Evolutionary conservation across 177 flowering plant species (phyloP).

Genomic region (Vitis hybrid): DNA sequence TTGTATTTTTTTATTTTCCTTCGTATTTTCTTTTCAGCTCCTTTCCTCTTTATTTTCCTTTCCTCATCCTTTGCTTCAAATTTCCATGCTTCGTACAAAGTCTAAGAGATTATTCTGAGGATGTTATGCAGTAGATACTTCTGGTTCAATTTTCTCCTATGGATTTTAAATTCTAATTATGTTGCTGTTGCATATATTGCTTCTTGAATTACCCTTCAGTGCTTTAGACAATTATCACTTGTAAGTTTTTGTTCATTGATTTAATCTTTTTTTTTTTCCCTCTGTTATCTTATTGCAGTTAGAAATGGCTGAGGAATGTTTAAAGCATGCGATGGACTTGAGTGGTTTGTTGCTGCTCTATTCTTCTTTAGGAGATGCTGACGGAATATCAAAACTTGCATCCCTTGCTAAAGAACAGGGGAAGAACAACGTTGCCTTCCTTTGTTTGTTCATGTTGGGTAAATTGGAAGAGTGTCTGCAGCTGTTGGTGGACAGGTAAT

Average conservation of each 20-base stretch:
- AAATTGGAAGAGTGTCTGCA: conserved; percentile 93
- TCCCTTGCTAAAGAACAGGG: conserved; percentile 90
- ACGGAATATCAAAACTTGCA: conserved; percentile 75
- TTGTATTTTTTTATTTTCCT: too few species aligned
- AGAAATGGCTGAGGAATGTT: conserved; percentile 92
- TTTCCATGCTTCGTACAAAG: too few species aligned
- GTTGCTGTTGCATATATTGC: not conserved
- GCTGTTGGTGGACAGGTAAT: conserved; percentile 86
- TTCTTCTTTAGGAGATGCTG: conserved; percentile 91
- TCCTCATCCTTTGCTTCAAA: too few species aligned
- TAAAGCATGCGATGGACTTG: conserved; percentile 78
- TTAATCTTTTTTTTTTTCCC: not conserved
- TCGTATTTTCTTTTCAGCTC: too few species aligned
- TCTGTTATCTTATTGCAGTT: conserved; percentile 49
- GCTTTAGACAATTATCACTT: too few species aligned
- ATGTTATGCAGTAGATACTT: too few species aligned
- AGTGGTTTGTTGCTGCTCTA: conserved; percentile 88
- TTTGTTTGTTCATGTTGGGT: conserved; percentile 87
- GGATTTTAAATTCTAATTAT: too few species aligned
- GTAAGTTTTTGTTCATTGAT: too few species aligned
- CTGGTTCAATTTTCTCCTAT: too few species aligned
- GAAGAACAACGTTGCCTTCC: conserved; percentile 93
- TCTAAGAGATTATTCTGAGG: too few species aligned
- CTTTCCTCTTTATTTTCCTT: too few species aligned
- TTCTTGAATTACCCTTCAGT: not conserved